Percentiles rank a stretch among this genome's conserved stretches.
phyloP scores from a whole-genome alignment of 2,329 filamentous ascomycete genomes.

The Trichoderma sp. region DNA sequence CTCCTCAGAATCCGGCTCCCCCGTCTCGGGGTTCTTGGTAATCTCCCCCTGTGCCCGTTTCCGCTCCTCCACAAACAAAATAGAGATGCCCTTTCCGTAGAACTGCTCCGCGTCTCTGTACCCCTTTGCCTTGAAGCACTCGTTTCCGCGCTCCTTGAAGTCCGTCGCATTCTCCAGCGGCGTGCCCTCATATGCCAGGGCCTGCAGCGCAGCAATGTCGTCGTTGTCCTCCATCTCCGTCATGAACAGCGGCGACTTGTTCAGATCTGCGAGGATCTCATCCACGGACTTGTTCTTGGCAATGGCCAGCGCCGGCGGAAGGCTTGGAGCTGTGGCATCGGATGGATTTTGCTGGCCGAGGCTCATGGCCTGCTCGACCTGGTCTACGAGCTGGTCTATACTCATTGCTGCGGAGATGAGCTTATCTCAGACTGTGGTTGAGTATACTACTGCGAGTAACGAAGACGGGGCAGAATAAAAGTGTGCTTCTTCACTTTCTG shows the following conservation, averaged over 20 bases:
- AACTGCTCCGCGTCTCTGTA: slow-evolving; percentile 89
- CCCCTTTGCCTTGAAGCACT: slow-evolving; percentile 72
- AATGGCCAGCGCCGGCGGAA: slow-evolving; percentile 51
- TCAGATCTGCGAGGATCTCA: slow-evolving; percentile 60
- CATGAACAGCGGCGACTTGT: slow-evolving; percentile 87
- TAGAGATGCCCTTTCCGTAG: slow-evolving; percentile 82
- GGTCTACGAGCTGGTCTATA: slow-evolving; percentile 50
- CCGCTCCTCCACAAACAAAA: slow-evolving; percentile 67
- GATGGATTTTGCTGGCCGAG: slow-evolving; percentile 28
- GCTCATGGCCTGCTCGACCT: slow-evolving; percentile 44
- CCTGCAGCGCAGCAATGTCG: slow-evolving; percentile 83
- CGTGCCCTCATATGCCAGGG: slow-evolving; percentile 90
- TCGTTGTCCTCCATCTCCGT: slow-evolving; percentile 86
- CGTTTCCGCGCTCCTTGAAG: slow-evolving; percentile 92
- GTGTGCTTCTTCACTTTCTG: background rate
- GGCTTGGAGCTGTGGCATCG: slow-evolving; percentile 46
- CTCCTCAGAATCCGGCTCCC: slow-evolving; percentile 51
- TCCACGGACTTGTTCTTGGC: slow-evolving; percentile 54
- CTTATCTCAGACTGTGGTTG: background rate
- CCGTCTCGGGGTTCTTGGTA: slow-evolving; percentile 38
- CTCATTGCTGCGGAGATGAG: slow-evolving; percentile 37
- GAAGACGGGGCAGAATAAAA: no score
- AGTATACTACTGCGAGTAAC: background rate
- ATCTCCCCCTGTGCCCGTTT: slow-evolving; percentile 51
- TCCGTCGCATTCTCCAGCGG: slow-evolving; percentile 78